These are phyloP conservation scores for Trichophyton equinum DNA, from an alignment of 2,329 filamentous ascomycete species.

Conservation along the genomic window DNA sequence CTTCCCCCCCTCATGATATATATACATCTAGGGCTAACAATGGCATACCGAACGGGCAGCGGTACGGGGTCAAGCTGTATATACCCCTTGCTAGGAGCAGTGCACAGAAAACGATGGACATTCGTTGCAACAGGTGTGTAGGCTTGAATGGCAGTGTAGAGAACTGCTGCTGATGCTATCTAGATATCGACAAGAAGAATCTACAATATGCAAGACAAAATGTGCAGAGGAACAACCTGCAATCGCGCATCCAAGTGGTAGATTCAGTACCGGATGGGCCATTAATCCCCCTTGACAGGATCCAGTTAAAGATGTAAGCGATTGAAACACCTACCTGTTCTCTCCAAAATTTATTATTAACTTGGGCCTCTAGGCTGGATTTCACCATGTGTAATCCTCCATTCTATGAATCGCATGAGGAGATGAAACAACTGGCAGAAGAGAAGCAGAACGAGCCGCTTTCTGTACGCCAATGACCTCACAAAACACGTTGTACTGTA, in stretches of 20 bases:
- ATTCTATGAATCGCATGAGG: conserved; percentile 66
- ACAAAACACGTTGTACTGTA: neutral
- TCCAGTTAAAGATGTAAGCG: conserved; percentile 18
- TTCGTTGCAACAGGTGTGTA: conserved; percentile 53
- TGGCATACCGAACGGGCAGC: conserved; percentile 22
- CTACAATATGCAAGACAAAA: conserved; percentile 56
- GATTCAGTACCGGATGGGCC: conserved; percentile 39
- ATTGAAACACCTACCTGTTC: neutral
- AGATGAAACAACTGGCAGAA: conserved; percentile 53
- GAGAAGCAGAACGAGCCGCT: conserved; percentile 56
- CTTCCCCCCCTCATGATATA: neutral
- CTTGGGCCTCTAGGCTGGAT: conserved; percentile 41
- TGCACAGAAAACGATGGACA: conserved; percentile 55
- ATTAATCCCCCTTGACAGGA: conserved; percentile 50
- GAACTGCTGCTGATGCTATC: conserved; percentile 12
- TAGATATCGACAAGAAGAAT: conserved; percentile 63
- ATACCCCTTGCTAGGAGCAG: conserved; percentile 71
- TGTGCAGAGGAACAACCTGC: conserved; percentile 51
- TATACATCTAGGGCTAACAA: neutral
- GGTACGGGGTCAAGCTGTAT: conserved; percentile 87
- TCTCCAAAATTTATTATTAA: neutral
- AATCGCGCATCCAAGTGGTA: conserved; percentile 52
- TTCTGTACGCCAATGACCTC: conserved; percentile 36
- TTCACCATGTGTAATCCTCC: conserved; percentile 93
- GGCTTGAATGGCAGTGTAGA: neutral